phyloP scores from a whole-genome alignment of 176 grass and related monocot genomes.

The Panicum miliaceum region DNA sequence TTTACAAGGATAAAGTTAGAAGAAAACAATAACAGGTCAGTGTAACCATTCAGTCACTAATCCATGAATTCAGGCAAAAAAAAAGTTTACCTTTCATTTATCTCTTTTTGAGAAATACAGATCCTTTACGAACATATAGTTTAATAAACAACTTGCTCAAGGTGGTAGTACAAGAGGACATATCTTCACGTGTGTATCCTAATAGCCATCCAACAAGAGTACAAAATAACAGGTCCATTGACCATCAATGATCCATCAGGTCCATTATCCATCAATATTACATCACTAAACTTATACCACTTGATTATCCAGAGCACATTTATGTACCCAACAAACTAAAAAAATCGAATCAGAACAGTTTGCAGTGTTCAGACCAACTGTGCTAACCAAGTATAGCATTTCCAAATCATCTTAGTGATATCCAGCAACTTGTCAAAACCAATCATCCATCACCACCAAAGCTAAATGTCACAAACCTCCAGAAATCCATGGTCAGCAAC shows the following conservation, averaged over 20 bases:
- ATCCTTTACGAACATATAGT: neutral
- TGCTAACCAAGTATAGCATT: neutral
- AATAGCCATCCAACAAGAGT: neutral
- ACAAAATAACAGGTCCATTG: neutral
- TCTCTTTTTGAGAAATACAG: neutral
- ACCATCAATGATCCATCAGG: neutral
- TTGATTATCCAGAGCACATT: neutral
- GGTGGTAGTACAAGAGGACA: neutral
- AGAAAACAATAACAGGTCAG: neutral
- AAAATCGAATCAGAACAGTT: neutral
- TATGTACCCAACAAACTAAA: neutral
- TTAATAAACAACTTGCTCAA: slow-evolving; percentile 5
- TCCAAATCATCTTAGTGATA: neutral
- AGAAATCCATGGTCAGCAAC: neutral
- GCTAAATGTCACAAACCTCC: slow-evolving; percentile 18
- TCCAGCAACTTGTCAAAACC: neutral
- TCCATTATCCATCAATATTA: neutral
- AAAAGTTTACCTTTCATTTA: neutral
- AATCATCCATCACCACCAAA: neutral
- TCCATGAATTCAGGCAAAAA: neutral
- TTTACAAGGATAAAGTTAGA: neutral
- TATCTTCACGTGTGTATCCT: neutral
- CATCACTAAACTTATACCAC: neutral
- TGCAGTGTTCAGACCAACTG: neutral
- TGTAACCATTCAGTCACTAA: neutral